Conservation (phyloP, 1,284 basidiomycete species). For the Somion occarium region DNA sequence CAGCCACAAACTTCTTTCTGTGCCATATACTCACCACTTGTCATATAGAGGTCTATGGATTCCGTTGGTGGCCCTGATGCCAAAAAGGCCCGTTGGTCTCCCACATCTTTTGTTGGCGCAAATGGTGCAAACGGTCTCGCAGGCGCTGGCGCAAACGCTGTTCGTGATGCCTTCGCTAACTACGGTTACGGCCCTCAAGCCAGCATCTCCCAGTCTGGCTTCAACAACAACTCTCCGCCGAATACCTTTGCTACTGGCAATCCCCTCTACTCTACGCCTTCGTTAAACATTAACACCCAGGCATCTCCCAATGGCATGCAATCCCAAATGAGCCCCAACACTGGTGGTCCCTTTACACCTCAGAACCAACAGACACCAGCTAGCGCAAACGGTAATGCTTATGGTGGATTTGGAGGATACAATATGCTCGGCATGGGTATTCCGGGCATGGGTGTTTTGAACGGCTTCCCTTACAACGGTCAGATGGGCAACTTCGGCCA, state of each 20-base stretch:
- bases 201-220: conserved; percentile 47
- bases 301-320: conserved; percentile 46
- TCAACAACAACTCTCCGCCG: conserved; percentile 41
- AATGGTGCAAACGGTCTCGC: conserved; percentile 36
- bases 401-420: conserved; percentile 57
- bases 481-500: conserved; percentile 68
- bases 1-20: neutral
- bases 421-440: conserved; percentile 75
- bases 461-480: conserved; percentile 62
- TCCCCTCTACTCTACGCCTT: conserved; percentile 68
- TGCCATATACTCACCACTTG: neutral
- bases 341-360: conserved; percentile 35
- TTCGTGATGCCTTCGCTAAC: conserved; percentile 71
- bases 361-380: conserved; percentile 38
- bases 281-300: conserved; percentile 62
- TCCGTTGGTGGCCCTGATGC: conserved; percentile 72
- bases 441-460: conserved; percentile 61
- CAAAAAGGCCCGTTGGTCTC: conserved; percentile 85
- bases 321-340: conserved; percentile 65
- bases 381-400: conserved; percentile 35
- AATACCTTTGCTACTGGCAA: conserved; percentile 40
- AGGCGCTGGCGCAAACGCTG: conserved; percentile 31
- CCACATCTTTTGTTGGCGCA: conserved; percentile 49
- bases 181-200: conserved; percentile 79
- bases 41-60: conserved; percentile 69